These are phyloP conservation scores for Filosporella fistucella DNA, from an alignment of 495 filamentous ascomycete species.

Conservation along the genomic window DNA sequence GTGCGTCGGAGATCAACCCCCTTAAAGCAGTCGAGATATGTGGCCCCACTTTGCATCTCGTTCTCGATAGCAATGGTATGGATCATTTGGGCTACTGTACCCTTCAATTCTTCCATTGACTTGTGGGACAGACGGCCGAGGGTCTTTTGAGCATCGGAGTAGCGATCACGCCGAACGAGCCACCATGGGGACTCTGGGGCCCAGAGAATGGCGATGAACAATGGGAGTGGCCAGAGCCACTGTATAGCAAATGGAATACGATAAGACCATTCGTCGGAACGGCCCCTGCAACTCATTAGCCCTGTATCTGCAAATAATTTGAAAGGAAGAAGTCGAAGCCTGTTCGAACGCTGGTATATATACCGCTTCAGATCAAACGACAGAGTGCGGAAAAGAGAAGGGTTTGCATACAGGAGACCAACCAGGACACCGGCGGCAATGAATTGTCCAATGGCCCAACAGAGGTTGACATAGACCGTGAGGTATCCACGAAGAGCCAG, in stretches of 20 bases:
- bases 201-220: constrained; percentile 33
- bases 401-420: constrained; percentile 44
- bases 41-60: constrained; percentile 49
- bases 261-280: constrained; percentile 43
- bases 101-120: constrained; percentile 29
- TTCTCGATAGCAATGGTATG: constrained; percentile 58
- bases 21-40: constrained; percentile 63
- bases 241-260: constrained; percentile 9
- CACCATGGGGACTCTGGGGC: constrained; percentile 47
- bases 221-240: constrained; percentile 30
- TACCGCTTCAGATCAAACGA: no score
- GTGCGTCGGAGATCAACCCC: constrained; percentile 64
- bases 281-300: no score
- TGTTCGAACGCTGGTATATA: no score
- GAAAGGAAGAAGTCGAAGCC: no score
- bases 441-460: constrained; percentile 58
- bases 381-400: no score
- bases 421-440: constrained; percentile 55
- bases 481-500: constrained; percentile 11
- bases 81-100: constrained; percentile 44
- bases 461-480: constrained; percentile 45
- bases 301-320: no score
- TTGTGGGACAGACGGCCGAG: constrained; percentile 43
- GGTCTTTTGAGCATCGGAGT: constrained; percentile 41
- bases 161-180: constrained; percentile 52